phyloP scores from a whole-genome alignment of 345 rosid genomes.

The Fremontodendron californicum region DNA sequence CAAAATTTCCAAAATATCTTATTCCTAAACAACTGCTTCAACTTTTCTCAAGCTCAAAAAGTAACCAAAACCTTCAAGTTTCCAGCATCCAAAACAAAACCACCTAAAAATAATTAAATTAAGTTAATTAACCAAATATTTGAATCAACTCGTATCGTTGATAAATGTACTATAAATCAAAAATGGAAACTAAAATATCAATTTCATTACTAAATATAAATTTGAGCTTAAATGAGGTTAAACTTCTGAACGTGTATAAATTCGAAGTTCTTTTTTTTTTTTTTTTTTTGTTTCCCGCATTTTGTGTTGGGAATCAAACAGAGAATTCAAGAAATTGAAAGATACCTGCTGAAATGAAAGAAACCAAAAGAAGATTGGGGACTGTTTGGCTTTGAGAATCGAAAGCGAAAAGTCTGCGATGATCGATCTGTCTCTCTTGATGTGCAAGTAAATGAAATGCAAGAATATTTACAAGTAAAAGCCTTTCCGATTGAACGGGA shows the following conservation, averaged over 20 bases:
- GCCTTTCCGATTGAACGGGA: not conserved
- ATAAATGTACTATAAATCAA: not conserved
- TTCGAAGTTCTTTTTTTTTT: not conserved
- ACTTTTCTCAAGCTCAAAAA: not conserved
- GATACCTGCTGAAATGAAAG: constrained; percentile 1
- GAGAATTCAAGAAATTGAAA: not conserved
- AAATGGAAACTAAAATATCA: not conserved
- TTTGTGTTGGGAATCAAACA: not conserved
- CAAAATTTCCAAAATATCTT: not conserved
- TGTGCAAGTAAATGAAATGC: not conserved
- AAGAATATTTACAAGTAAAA: not conserved
- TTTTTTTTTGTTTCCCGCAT: not conserved
- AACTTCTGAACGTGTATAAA: not conserved
- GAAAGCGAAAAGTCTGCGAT: not conserved
- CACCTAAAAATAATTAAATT: not conserved
- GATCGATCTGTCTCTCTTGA: not conserved
- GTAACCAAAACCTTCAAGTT: not conserved
- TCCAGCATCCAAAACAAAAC: not conserved
- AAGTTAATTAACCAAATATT: not conserved
- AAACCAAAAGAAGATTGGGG: not conserved
- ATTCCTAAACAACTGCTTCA: not conserved
- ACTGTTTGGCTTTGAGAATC: not conserved
- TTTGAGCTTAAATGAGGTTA: not conserved
- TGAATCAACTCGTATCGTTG: not conserved
- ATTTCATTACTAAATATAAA: not conserved